Base-by-base conservation (phyloP, 495 filamentous ascomycete species). In the Hyaloscypha bicolor region DNA sequence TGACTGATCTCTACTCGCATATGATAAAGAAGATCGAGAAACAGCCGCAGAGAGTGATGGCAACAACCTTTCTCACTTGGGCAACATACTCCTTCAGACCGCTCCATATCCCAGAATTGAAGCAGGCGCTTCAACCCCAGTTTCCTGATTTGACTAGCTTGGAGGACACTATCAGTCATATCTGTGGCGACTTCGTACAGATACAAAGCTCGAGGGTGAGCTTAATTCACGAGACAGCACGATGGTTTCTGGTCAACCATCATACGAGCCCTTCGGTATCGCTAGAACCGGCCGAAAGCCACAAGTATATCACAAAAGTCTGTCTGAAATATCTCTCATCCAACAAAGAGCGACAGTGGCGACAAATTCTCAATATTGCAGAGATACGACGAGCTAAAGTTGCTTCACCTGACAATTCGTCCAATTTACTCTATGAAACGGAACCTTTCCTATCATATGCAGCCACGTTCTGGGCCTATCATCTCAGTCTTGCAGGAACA, bases 161-260 rank as follows among this genome's bases (percentile, higher is more conserved):
- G n/a, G 42, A 58, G 35, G 48, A 65, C 32, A 58, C 63, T n/a
- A 29, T 65, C 16, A 9, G 25, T 37, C 63, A 65, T n/a, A 55
- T 65, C 22, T 82, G 81, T 58, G 75, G 79, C 2, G 69, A 73
- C 1, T 79, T 83, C 37, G 56, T 82, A 0, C 60, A 70, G 14
- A 57, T 82, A n/a, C 78, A 82, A 57, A 60, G 68, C 2, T 66
- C 59, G 6, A 70, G 75, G 11, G 73, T 81, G 9, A 67, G 69
- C n/a, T 67, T 81, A 30, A 68, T 82, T 31, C 80, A 82, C 66
- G 71, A 79, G 45, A 81, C 78, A 3, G 79, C 79, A 12, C 48
- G 63, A 16, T n/a, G 58, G 4, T 65, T 56, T 37, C 52, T 65
- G 2, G n/a, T 65, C 9, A 31, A 55, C 37, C 42, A 22, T 30